phyloP scores from a whole-genome alignment of 192 early-diverging fungal genomes.

The Oehlia diaphana region DNA sequence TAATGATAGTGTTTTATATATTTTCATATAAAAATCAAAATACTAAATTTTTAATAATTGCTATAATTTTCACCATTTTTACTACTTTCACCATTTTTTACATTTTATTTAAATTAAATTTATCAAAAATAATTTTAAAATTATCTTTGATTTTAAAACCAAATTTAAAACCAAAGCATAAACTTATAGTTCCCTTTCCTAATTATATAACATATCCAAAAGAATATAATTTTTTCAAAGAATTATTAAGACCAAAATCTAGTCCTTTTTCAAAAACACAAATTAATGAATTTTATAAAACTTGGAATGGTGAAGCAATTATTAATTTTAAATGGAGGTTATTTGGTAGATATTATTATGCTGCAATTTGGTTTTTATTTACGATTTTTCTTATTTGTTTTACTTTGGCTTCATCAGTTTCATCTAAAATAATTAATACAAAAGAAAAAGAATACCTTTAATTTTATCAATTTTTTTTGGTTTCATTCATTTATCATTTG shows the following conservation, averaged over 20 bases:
- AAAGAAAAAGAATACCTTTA: background rate
- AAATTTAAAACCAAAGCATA: no score
- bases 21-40: no score
- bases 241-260: background rate
- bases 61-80: no score
- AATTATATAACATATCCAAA: background rate
- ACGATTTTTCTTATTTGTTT: background rate
- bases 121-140: no score
- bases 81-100: no score
- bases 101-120: no score
- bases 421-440: background rate
- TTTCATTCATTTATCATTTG: background rate
- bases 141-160: no score
- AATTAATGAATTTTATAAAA: conserved; percentile 9
- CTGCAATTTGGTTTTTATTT: background rate
- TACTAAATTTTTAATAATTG: no score
- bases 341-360: conserved; percentile 6
- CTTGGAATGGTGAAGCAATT: conserved; percentile 14
- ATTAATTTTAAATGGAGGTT: conserved; percentile 10
- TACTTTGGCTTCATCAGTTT: background rate
- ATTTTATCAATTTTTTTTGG: background rate
- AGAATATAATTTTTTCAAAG: background rate
- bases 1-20: no score
- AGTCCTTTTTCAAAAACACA: background rate
- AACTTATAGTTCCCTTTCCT: background rate